A percentile compares a stretch with the other conserved stretches of the same genome.
Conservation (phyloP, 2,329 filamentous ascomycete genomes). For the Pseudogymnoascus sp. region DNA sequence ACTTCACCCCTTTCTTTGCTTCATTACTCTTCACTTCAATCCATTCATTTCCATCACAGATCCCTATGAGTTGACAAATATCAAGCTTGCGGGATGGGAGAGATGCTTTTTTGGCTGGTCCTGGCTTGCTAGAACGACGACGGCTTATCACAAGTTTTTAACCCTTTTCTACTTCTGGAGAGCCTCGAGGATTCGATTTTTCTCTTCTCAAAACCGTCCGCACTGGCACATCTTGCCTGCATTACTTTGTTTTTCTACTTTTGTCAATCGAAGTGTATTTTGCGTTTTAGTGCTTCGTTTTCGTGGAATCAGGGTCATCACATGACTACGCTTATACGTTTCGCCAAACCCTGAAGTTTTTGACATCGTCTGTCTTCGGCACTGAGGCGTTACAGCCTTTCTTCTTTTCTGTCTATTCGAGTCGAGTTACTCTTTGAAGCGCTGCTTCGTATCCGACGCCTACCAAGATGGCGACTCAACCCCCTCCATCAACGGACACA, state of each 20-base stretch:
- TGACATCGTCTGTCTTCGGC: background rate
- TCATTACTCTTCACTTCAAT: constrained; percentile 6
- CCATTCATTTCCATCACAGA: constrained; percentile 4
- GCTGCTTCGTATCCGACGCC: background rate
- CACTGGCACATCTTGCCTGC: background rate
- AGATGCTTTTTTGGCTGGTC: constrained; percentile 4
- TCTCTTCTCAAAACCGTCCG: background rate
- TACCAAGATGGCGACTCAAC: background rate
- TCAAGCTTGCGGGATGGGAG: background rate
- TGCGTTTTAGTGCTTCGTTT: background rate
- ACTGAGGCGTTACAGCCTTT: background rate
- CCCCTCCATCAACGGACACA: background rate
- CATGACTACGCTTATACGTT: constrained; percentile 3
- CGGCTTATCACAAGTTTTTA: background rate
- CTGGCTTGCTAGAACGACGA: constrained; percentile 9
- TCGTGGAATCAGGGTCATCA: constrained; percentile 6
- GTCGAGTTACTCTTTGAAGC: background rate
- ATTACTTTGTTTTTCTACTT: constrained; percentile 1
- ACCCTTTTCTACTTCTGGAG: constrained; percentile 1
- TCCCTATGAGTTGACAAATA: background rate
- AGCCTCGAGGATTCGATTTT: background rate
- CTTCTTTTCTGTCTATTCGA: background rate
- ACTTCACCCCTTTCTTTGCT: constrained; percentile 7
- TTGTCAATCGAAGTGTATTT: background rate
- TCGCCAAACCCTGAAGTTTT: background rate